Percentiles rank a stretch among this genome's conserved stretches.
Evolutionary conservation across 2,329 filamentous ascomycete genomes (phyloP).

Genomic region (Beauveria sp.): DNA sequence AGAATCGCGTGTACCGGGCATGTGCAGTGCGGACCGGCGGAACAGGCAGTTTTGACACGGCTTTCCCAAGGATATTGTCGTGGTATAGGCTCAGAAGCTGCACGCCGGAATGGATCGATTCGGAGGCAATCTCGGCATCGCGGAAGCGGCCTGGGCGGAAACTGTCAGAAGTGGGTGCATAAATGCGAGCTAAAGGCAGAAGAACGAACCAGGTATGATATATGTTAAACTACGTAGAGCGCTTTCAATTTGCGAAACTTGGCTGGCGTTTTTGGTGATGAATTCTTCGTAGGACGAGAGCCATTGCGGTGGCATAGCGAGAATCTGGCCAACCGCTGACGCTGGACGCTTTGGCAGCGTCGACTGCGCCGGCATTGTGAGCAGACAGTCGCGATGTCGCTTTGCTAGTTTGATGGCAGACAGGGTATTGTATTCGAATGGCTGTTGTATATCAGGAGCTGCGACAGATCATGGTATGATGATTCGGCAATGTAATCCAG

Average conservation of each 20-base stretch:
- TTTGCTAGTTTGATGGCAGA: no score
- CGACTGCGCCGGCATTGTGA: constrained; percentile 11
- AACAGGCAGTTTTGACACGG: constrained; percentile 51
- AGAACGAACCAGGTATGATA: constrained; percentile 70
- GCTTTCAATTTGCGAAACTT: constrained; percentile 92
- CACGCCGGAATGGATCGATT: constrained; percentile 81
- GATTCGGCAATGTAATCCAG: no score
- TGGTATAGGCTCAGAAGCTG: constrained; percentile 90
- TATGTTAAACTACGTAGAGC: constrained; percentile 89
- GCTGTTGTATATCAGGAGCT: no score
- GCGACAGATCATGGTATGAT: no score
- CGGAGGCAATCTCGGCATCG: constrained; percentile 90
- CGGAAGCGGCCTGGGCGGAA: constrained; percentile 63
- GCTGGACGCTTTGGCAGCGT: constrained; percentile 13
- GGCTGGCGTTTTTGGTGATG: constrained; percentile 88
- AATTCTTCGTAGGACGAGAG: constrained; percentile 75
- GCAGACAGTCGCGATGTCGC: not conserved
- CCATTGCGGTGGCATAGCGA: constrained; percentile 57
- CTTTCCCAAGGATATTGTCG: constrained; percentile 70
- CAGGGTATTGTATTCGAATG: no score
- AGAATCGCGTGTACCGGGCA: constrained; percentile 60
- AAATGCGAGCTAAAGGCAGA: not conserved
- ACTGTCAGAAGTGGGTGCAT: not conserved
- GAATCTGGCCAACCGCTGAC: constrained; percentile 27
- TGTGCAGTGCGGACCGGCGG: constrained; percentile 49